Evolutionary conservation across 2,329 filamentous ascomycete genomes (phyloP).

Genomic region (Parastagonospora avenae): DNA sequence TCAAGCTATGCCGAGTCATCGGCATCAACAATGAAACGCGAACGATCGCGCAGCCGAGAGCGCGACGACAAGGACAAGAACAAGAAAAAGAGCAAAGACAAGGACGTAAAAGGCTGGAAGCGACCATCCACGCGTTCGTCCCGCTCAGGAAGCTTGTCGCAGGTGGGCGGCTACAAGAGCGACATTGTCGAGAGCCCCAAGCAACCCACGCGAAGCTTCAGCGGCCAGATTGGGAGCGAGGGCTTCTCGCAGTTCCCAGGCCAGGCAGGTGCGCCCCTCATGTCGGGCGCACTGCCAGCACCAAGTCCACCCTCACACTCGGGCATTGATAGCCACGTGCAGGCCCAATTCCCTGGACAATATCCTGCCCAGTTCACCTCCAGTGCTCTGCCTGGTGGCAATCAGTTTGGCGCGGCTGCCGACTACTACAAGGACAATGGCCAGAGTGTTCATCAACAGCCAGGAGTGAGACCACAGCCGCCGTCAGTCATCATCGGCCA

Average conservation of each 20-base stretch:
- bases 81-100: conserved; percentile 31
- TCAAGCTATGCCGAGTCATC: conserved; percentile 40
- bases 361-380: conserved; percentile 53
- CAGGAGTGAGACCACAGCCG: conserved; percentile 61
- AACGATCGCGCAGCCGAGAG: conserved; percentile 37
- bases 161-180: conserved; percentile 36
- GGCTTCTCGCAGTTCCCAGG: conserved; percentile 45
- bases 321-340: conserved; percentile 54
- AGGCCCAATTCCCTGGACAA: conserved; percentile 65
- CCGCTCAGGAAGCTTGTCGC: conserved; percentile 30
- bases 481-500: conserved; percentile 60
- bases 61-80: conserved; percentile 35
- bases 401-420: conserved; percentile 59
- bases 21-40: conserved; percentile 29
- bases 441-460: conserved; percentile 63
- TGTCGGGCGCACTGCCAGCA: conserved; percentile 40
- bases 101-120: conserved; percentile 34
- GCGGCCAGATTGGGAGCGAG: conserved; percentile 34
- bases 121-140: conserved; percentile 38
- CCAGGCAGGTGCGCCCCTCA: conserved; percentile 40
- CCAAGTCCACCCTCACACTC: conserved; percentile 19
- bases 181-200: conserved; percentile 38
- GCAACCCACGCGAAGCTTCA: conserved; percentile 29
- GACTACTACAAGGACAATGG: conserved; percentile 69
- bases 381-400: conserved; percentile 51